These are phyloP conservation scores for Hura crepitans DNA, from an alignment of 441 rosid genomes.

Conservation along the genomic window DNA sequence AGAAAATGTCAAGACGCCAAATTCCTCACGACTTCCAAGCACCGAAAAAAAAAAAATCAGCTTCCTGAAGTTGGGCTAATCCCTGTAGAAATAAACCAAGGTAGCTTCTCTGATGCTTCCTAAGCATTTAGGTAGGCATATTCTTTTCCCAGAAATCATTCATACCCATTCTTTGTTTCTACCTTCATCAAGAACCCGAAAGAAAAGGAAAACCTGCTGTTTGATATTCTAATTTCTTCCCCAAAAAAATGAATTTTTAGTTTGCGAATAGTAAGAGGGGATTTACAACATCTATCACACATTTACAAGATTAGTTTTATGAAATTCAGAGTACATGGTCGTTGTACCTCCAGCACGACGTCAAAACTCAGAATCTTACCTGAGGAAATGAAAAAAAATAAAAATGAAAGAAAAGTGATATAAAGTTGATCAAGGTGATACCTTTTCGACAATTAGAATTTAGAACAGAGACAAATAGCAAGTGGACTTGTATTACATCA, in stretches of 20 bases:
- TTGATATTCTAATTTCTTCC: background rate
- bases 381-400: background rate
- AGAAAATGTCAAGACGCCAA: too few relatives aligned
- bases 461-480: background rate
- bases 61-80: background rate
- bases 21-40: background rate
- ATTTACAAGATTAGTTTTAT: background rate
- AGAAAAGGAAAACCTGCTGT: background rate
- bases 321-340: background rate
- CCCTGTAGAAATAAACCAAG: background rate
- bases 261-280: background rate
- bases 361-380: conserved; percentile 10
- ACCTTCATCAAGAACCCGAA: background rate
- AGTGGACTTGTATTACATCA: background rate
- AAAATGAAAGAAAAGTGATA: background rate
- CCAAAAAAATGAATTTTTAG: background rate
- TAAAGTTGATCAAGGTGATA: background rate
- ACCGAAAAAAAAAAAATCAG: background rate
- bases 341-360: background rate
- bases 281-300: background rate
- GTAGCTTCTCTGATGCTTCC: conserved; percentile 13
- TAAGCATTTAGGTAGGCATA: background rate
- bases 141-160: background rate
- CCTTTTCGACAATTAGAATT: background rate
- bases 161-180: background rate